Conservation (phyloP, 176 grass and related monocot species). For the Lolium rigidum region DNA sequence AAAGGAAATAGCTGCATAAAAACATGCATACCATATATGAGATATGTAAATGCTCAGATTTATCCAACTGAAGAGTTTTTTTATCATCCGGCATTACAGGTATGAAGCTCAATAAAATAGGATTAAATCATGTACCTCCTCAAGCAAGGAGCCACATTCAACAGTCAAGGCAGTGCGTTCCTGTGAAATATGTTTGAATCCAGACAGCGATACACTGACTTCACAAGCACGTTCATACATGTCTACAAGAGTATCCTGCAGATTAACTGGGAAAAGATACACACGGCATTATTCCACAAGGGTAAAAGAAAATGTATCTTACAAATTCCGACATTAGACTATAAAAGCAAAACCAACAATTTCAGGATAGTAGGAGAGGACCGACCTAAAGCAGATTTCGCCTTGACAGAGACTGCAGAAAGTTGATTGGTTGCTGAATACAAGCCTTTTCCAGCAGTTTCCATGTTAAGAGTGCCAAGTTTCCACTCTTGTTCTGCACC, state of each 20-base stretch:
- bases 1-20: conserved; percentile 30
- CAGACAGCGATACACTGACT: conserved; percentile 72
- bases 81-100: conserved; percentile 16
- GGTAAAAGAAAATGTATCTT: conserved; percentile 12
- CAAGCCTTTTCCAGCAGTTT: conserved; percentile 77
- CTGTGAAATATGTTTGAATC: conserved; percentile 81
- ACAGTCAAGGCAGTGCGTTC: conserved; percentile 88
- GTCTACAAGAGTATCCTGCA: conserved; percentile 71
- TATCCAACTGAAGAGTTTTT: conserved; percentile 33
- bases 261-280: conserved; percentile 73
- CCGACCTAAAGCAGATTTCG: conserved; percentile 86
- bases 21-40: conserved; percentile 35
- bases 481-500: conserved; percentile 95
- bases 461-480: conserved; percentile 76
- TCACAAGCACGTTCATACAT: conserved; percentile 69
- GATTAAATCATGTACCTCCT: conserved; percentile 76
- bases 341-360: conserved; percentile 28
- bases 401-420: conserved; percentile 64
- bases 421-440: conserved; percentile 85
- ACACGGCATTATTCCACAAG: conserved; percentile 38
- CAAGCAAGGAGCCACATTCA: conserved; percentile 95
- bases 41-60: conserved; percentile 35
- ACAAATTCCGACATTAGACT: conserved; percentile 24
- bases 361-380: conserved; percentile 33
- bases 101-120: conserved; percentile 28